Evolutionary conservation across 2,329 filamentous ascomycete genomes (phyloP), one percentile per base, ranked within the genome.

Genomic region (Coniella vitis): DNA sequence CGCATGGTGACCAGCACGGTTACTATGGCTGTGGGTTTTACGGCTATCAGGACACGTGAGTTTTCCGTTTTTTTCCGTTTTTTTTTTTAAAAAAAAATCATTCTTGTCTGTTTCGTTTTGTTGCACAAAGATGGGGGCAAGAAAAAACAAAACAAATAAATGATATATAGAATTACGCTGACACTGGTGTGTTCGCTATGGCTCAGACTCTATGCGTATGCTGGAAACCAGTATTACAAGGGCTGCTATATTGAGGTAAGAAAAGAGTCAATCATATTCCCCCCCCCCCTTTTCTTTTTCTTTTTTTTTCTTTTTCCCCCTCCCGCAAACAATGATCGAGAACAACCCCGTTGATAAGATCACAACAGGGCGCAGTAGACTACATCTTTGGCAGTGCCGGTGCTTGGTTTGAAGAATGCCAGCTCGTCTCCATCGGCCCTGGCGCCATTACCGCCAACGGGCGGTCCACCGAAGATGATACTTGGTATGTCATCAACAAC

Each of bases 1-100:
- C 55, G 3, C 63, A 61, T 36, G 63, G 60, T 4, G 51, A 65
- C 35, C 47, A 57, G 16, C 60, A 64, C 9, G 61, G 58, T 5
- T 66, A 65, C 46, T 66, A 66, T 22, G 64, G 58, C 2, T 65
- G 63, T 38, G 56, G 59, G 16, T 65, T 66, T 47, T 50, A 53
- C 2, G 60, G 64, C 2, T 66, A 65, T 41, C 64, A 66, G 38
- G 64, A 67, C 38, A 67, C 64, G 50, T 50, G 13, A 53, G 47
- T 29, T 29, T 29, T 29, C 25, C 25, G n/a, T n/a, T 29, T 29
- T 10, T 29, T 10, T 29, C 25, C 5, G 25, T 29, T 29, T 5
- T 29, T 10, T 29, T 29, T 29, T 29, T 29, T 29, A 5, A n/a
- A n/a, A n/a, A n/a, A n/a, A n/a, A n/a, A n/a, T 29, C 10, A 5